Base-by-base conservation (phyloP, 108 stramenopile genomes). In the Nannochloropsis gaditana region DNA sequence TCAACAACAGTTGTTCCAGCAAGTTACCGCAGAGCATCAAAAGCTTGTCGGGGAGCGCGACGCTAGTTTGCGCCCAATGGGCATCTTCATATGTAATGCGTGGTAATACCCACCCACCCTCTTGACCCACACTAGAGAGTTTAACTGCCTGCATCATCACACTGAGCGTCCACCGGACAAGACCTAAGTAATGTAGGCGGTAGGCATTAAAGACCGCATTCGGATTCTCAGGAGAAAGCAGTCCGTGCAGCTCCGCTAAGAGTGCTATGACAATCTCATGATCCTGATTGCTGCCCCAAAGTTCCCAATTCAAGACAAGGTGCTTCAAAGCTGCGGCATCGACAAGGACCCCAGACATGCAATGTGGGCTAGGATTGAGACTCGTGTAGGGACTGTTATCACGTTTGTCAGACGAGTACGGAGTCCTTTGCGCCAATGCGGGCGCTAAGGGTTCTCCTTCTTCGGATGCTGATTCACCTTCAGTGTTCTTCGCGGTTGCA, bases 121-220 rank as follows among this genome's bases (percentile, higher is more conserved):
- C 59, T 73, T 73, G 59, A n/a, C 59, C 59, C 2, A 1, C 59
- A 73, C 59, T 73, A 6, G 59, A 73, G 21, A 81, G 86, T 50
- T 84, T 84, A 9, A 80, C 79, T 5, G 84, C 84, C 79, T 89
- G 85, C 43, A 89, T 73, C 50, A 85, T 59, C 43, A 83, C 80
- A 45, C 85, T 85, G 43, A 89, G 80, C 17, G 80, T 79, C 43
- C 85, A 45, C 17, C 84, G 84, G 85, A 89, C 82, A 9, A 89
- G 79, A 21, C 88, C 88, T 17, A 89, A 80, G 85, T 82, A 50
- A 80, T 83, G 85, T 3, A 89, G 88, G 11, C 85, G 45, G 59
- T 85, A 80, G 2, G 85, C 88, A 44, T 89, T 89, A 79, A 89
- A 89, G 15, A 85, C 82, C 43, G 84, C 87, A 80, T 87, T 87